These are phyloP conservation scores for Fusarium tjaetaba DNA, from an alignment of 2,329 filamentous ascomycete genomes.

Conservation along the genomic window DNA sequence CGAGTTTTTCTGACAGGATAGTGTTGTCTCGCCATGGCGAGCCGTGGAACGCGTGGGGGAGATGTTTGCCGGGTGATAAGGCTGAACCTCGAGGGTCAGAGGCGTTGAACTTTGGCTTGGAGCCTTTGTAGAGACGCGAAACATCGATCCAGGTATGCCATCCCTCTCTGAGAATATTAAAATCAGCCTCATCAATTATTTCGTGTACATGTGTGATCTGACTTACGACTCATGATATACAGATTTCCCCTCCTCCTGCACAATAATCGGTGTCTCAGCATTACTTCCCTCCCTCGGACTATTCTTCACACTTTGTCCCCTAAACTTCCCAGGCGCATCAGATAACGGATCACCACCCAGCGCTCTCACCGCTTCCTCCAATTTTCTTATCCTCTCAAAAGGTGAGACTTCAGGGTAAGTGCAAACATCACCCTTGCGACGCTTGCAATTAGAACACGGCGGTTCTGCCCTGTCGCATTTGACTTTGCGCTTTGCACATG, in stretches of 20 bases:
- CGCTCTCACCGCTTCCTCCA: conserved; percentile 13
- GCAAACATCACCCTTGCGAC: conserved; percentile 23
- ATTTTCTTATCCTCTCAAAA: conserved; percentile 5
- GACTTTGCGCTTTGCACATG: conserved; percentile 29
- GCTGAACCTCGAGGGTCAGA: conserved; percentile 6
- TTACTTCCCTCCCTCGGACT: background rate
- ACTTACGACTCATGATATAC: conserved; percentile 16
- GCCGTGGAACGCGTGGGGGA: conserved; percentile 14
- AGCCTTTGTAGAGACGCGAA: conserved; percentile 1
- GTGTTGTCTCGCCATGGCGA: conserved; percentile 3
- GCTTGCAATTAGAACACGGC: conserved; percentile 19
- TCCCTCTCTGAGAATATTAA: too few relatives aligned
- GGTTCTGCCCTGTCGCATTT: conserved; percentile 23
- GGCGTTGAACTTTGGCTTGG: background rate
- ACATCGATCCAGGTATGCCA: conserved; percentile 19
- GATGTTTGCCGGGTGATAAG: conserved; percentile 2
- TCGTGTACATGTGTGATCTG: too few relatives aligned
- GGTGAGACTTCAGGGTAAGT: conserved; percentile 16
- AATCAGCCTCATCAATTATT: too few relatives aligned
- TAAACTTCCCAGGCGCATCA: background rate
- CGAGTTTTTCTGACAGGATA: background rate
- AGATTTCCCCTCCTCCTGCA: conserved; percentile 9
- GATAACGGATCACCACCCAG: conserved; percentile 17
- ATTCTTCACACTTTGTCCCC: background rate
- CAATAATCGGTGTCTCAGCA: conserved; percentile 10